Base-by-base conservation (phyloP, 225 moss, liverwort and hornwort genomes). In the Straminergon stramineum region DNA sequence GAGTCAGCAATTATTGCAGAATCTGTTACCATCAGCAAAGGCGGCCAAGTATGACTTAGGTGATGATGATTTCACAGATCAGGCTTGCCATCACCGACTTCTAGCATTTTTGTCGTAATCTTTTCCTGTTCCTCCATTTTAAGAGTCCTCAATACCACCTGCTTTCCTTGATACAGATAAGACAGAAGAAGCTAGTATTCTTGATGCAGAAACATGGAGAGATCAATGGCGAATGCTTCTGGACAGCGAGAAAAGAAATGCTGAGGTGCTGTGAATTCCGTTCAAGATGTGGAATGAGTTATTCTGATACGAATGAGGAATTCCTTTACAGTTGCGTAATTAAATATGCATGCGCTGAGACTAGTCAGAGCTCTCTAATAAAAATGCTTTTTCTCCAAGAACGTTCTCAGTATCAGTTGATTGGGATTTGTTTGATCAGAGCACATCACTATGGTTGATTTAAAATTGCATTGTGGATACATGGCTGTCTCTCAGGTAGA, bases 201-300 rank as follows among this genome's bases (percentile, higher is more conserved):
- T 91, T 77, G 89, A 94, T 80, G 89, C 94, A 57, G 90, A 92
- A 83, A 93, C 90, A 66, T 92, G 91, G 94, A 90, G 85, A 78
- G 90, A 92, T 57, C 89, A 94, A 41, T 94, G 94, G 92, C 93
- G 83, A 69, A 83, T 87, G 48, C 90, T 92, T 90, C 70, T 92
- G 79, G 90, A 91, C 60, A 89, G 61, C 81, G 87, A 77, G 86
- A 92, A 90, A 84, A 86, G 84, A 88, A 88, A 91, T 88, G 74
- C 86, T n/a, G 85, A 93, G 93, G 93, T 93, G 91, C 88, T 79
- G 79, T 88, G 85, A 88, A 89, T 64, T 91, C 78, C 79, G 86
- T 41, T 87, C 58, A 85, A 84, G 87, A 85, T 87, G 81, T 84
- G 81, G 76, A 85, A 85, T 89, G 71, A 53, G 41, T 84, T 79